Percentiles rank a stretch among this genome's conserved stretches.
Conservation (phyloP, 164 flowering plant species). For the Magnolia sinica region DNA sequence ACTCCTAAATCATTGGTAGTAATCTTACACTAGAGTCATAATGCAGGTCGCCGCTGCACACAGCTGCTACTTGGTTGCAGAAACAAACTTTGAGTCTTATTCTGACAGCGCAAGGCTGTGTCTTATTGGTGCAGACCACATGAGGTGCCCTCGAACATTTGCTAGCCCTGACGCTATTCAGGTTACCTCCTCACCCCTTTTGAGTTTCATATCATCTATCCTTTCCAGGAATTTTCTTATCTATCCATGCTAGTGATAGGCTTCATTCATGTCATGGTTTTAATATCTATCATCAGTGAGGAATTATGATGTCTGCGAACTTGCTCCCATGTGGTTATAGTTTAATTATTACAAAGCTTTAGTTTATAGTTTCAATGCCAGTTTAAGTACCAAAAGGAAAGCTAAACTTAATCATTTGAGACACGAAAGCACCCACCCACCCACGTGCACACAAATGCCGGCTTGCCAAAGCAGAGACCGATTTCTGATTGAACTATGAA, state of each 20-base stretch:
- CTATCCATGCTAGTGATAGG: background rate
- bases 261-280: background rate
- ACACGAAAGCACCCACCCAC: no score
- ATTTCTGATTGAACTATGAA: no score
- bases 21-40: conserved; percentile 6
- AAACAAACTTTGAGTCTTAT: conserved; percentile 82
- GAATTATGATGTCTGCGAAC: background rate
- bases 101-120: conserved; percentile 92
- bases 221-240: background rate
- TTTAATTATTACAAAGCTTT: no score
- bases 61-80: conserved; percentile 91
- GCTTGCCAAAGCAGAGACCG: no score
- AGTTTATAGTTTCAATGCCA: background rate
- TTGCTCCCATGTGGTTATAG: no score
- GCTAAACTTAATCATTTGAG: no score
- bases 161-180: conserved; percentile 96
- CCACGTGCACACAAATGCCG: no score
- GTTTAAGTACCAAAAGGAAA: background rate
- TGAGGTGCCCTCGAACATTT: conserved; percentile 86
- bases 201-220: background rate
- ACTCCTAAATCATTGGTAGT: background rate
- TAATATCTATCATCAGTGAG: background rate
- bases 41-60: conserved; percentile 83
- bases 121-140: conserved; percentile 94
- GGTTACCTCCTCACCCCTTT: conserved; percentile 37